Conservation (phyloP, 179 eudicot genomes). For the Nepenthes alata region DNA sequence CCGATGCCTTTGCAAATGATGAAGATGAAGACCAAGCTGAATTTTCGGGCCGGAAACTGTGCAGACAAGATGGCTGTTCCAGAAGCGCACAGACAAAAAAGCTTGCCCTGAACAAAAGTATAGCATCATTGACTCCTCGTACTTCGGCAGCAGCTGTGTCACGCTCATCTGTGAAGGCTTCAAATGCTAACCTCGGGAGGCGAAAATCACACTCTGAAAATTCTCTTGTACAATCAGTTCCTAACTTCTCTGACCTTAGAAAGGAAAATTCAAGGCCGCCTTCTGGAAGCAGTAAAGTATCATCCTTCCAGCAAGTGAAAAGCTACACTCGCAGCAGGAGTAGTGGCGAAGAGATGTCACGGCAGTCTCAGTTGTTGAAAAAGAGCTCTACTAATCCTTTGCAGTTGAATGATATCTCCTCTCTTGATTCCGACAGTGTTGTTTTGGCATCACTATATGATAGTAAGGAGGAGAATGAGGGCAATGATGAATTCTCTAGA, state of each 20-base stretch:
- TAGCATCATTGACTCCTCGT: slow-evolving; percentile 53
- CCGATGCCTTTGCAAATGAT: slow-evolving; percentile 47
- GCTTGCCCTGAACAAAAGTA: slow-evolving; percentile 28
- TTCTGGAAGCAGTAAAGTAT: slow-evolving; percentile 41
- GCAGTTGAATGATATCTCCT: slow-evolving; percentile 35
- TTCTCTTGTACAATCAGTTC: slow-evolving; percentile 88
- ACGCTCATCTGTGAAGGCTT: slow-evolving; percentile 48
- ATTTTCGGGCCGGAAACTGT: slow-evolving; percentile 28
- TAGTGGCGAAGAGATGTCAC: slow-evolving; percentile 51
- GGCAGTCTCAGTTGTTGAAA: slow-evolving; percentile 40
- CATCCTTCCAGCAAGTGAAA: slow-evolving; percentile 50
- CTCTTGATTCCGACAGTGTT: slow-evolving; percentile 36
- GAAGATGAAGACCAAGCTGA: slow-evolving; percentile 60
- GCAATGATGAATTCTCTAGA: slow-evolving; percentile 20
- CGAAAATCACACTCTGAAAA: slow-evolving; percentile 68
- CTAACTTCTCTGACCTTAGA: slow-evolving; percentile 77
- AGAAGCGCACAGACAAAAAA: slow-evolving; percentile 43
- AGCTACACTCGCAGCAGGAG: slow-evolving; percentile 61
- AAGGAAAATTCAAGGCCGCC: slow-evolving; percentile 81
- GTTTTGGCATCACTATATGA: slow-evolving; percentile 29
- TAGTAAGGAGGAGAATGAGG: slow-evolving; percentile 40
- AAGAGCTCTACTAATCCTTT: slow-evolving; percentile 40
- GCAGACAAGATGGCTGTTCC: slow-evolving; percentile 31
- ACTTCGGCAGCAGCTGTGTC: slow-evolving; percentile 34
- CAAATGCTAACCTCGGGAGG: slow-evolving; percentile 41